A percentile compares a stretch with the other conserved stretches of the same genome.
phyloP scores from a whole-genome alignment of 108 stramenopile genomes.

The Nannochloropsis granulata region DNA sequence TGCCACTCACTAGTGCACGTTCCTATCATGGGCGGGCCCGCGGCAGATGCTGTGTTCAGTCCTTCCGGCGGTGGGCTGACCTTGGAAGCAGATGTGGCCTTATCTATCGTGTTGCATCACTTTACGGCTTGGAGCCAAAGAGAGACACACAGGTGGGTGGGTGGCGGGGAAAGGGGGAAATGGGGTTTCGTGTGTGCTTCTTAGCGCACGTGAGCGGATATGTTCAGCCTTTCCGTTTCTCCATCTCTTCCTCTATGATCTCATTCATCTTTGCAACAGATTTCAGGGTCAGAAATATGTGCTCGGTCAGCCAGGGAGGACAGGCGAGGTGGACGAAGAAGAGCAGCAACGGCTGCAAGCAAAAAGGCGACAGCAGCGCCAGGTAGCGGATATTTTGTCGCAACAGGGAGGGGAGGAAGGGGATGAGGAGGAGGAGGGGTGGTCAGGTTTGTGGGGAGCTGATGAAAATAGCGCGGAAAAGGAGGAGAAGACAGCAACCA shows the following conservation, averaged over 20 bases:
- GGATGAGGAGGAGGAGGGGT: not conserved
- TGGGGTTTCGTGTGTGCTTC: no score
- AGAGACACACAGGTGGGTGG: not conserved
- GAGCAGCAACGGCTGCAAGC: not conserved
- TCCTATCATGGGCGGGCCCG: not conserved
- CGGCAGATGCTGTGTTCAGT: not conserved
- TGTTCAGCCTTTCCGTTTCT: no score
- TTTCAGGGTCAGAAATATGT: not conserved
- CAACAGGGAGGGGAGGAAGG: not conserved
- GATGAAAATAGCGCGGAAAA: not conserved
- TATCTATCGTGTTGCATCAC: not conserved
- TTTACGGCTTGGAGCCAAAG: not conserved
- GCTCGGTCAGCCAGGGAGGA: not conserved
- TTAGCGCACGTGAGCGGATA: no score
- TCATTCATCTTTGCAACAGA: not conserved
- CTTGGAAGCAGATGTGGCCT: not conserved
- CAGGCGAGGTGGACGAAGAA: not conserved
- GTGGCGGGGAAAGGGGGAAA: no score
- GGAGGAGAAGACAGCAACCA: no score
- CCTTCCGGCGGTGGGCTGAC: not conserved
- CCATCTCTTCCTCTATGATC: no score
- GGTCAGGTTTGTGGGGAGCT: not conserved
- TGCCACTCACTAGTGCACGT: not conserved
- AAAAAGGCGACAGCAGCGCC: not conserved
- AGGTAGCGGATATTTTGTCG: not conserved